phyloP scores from a whole-genome alignment of 1,284 basidiomycete species.

The Rhodotorula sp. region DNA sequence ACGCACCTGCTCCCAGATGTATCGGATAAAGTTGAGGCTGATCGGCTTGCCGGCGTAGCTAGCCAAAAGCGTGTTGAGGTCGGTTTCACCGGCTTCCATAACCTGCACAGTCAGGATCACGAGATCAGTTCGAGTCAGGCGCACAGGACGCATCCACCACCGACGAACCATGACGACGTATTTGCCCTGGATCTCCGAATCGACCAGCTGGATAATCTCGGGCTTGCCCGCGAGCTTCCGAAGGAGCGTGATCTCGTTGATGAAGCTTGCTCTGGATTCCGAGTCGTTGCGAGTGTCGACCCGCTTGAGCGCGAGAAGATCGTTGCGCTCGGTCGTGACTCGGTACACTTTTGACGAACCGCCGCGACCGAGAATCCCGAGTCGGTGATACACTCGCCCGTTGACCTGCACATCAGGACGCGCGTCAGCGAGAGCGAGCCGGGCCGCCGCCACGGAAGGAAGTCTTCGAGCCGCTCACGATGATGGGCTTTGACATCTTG shows the following conservation, averaged over 20 bases:
- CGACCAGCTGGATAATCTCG: constrained; percentile 81
- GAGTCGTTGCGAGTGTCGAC: constrained; percentile 75
- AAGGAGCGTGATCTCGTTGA: constrained; percentile 86
- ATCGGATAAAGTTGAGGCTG: constrained; percentile 86
- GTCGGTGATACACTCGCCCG: constrained; percentile 71
- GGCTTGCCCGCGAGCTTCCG: constrained; percentile 82
- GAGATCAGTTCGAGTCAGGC: background rate
- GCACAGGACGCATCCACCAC: background rate
- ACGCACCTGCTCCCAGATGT: constrained; percentile 88
- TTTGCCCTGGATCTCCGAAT: constrained; percentile 66
- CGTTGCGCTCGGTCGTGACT: constrained; percentile 68
- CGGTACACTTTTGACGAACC: constrained; percentile 91
- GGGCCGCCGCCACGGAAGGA: too few species aligned
- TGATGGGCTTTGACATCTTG: constrained; percentile 20
- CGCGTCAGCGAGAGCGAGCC: background rate
- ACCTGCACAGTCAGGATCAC: constrained; percentile 50
- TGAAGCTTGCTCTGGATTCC: constrained; percentile 84
- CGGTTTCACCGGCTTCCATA: constrained; percentile 91
- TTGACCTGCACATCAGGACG: constrained; percentile 57
- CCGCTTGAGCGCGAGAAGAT: constrained; percentile 82
- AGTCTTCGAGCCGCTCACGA: constrained; percentile 9
- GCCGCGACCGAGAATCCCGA: constrained; percentile 84
- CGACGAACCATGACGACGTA: constrained; percentile 62
- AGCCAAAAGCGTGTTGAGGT: constrained; percentile 70
- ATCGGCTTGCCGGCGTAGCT: constrained; percentile 76